Evolutionary conservation across 768 basidiomycete species (phyloP), one percentile per base, ranked within the genome.

Genomic region (Leucocoprinus birnbaumii): DNA sequence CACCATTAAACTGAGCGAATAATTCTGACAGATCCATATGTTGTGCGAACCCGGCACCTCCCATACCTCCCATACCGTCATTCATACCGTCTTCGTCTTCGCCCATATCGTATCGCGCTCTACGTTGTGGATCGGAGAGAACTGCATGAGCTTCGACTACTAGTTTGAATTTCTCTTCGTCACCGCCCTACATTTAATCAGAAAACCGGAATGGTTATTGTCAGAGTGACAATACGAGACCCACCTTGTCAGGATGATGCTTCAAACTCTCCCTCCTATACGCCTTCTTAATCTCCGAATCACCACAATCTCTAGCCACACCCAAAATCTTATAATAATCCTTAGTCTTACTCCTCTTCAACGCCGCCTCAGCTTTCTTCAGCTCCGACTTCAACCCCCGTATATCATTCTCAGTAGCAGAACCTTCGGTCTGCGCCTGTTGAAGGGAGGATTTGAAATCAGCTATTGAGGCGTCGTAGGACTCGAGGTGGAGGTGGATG

Each of bases 91-190:
- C 89, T 60, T 91, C 89, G 62, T 91, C 91, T 59, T 90, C 90
- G 34, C 91, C 91, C 66, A 83, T 63, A 66, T 93, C 91, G 61
- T 93, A 93, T 38, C 91, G 80, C 61, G 85, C 77, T 40, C 91
- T 79, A 42, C 85, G 75, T 10, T 73, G 74, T 1, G 90, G 79
- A 61, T 94, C 93, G 0, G 89, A 91, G 2, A 94, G 83, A 3
- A 94, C 87, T 7, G 83, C 80, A 58, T 94, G 79, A 2, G 91
- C 90, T 68, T 94, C 93, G 0, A 77, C 83, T 26, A 92, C 86
- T 19, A 93, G 79, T 70, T 98, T 97, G 82, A 98, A 98, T 62
- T 91, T 89, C 65, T 97, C 96, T 63, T 96, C 94, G 66, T 94
- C 91, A 25, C 95, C 95, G 24, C 95, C 94, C 86, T 91, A 57